These are phyloP conservation scores for Ceratocystis ficicola DNA, from an alignment of 2,329 filamentous ascomycete species.

Conservation along the genomic window DNA sequence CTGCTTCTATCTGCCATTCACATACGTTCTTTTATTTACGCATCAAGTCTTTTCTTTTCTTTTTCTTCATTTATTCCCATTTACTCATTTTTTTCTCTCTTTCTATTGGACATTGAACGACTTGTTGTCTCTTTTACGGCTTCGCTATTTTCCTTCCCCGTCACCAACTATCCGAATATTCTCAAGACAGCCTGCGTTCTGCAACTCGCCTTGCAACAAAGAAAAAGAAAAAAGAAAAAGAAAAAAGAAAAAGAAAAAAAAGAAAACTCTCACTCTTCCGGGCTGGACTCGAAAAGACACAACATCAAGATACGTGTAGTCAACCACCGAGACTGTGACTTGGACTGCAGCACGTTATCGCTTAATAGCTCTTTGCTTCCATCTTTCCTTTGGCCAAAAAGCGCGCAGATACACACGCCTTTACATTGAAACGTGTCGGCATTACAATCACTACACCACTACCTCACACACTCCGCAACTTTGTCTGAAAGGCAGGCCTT, in stretches of 20 bases:
- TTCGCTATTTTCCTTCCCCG: neutral
- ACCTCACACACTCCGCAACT: neutral
- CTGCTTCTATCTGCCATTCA: neutral
- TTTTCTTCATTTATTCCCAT: neutral
- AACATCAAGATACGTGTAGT: neutral
- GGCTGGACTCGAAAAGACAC: constrained; percentile 24
- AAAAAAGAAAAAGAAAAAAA: constrained; percentile 6
- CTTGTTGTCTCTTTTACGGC: neutral
- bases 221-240: neutral
- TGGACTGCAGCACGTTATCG: neutral
- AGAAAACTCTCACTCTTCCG: constrained; percentile 15
- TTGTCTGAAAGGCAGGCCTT: constrained; percentile 19
- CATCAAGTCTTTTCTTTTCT: neutral
- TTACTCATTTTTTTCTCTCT: neutral
- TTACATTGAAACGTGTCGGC: neutral
- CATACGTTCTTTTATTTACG: constrained; percentile 5
- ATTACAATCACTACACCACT: neutral
- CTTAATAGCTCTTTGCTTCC: neutral
- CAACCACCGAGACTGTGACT: neutral
- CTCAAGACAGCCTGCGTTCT: constrained; percentile 3
- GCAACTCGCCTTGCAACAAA: constrained; percentile 3
- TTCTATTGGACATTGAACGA: constrained; percentile 1
- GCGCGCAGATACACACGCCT: neutral
- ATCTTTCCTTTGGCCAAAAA: neutral
- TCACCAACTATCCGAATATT: neutral